A percentile compares a stretch with the other conserved stretches of the same genome.
Conservation (phyloP, 257 asterid species). For the Voacanga thouarsii region DNA sequence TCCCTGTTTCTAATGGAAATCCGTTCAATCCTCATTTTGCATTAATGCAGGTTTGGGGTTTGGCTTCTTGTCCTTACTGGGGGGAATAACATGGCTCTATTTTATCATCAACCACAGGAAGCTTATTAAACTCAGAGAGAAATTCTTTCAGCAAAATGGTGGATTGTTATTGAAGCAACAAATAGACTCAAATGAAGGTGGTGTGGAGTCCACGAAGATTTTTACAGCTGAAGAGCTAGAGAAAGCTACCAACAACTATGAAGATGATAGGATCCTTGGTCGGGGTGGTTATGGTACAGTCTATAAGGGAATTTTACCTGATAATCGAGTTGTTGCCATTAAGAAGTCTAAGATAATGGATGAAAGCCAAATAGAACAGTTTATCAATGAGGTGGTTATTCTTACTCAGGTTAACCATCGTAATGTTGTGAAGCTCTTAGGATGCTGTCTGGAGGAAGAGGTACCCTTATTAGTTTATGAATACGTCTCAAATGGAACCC, state of each 20-base stretch:
- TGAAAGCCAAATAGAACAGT: constrained; percentile 57
- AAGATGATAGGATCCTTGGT: constrained; percentile 59
- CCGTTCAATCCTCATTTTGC: too few relatives aligned
- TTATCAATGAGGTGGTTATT: constrained; percentile 71
- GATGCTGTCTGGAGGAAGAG: constrained; percentile 71
- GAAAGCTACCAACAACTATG: constrained; percentile 55
- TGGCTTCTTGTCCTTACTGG: constrained; percentile 51
- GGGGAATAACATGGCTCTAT: constrained; percentile 49
- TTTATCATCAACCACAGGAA: constrained; percentile 50
- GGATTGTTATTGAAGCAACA: constrained; percentile 58
- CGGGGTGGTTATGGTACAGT: constrained; percentile 75
- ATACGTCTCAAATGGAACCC: constrained; percentile 60
- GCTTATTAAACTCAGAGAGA: constrained; percentile 41
- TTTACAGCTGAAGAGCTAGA: constrained; percentile 59
- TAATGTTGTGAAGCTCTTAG: constrained; percentile 66
- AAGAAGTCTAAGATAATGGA: constrained; percentile 65
- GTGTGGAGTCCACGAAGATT: constrained; percentile 46
- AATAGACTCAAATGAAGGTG: constrained; percentile 41
- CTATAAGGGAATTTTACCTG: constrained; percentile 58
- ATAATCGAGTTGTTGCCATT: constrained; percentile 55
- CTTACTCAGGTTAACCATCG: constrained; percentile 76
- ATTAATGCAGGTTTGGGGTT: constrained; percentile 54
- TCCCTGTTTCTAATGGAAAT: neutral
- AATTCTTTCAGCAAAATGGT: constrained; percentile 76
- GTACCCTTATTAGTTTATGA: constrained; percentile 74